Evolutionary conservation across 2,329 filamentous ascomycete species (phyloP).

Genomic region (Neonectria punicea): DNA sequence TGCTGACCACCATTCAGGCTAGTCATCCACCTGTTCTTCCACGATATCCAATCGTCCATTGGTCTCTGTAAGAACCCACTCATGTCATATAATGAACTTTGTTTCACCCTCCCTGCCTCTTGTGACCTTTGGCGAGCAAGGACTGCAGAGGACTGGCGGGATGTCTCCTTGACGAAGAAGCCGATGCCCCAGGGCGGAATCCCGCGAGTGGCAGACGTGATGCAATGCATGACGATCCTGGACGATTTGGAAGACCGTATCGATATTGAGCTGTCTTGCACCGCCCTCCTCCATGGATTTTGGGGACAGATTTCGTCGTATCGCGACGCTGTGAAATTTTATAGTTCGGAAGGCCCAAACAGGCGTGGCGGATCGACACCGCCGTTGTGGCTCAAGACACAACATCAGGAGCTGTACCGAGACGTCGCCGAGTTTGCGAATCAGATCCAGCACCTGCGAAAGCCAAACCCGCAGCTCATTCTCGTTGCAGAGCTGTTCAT

Average conservation of each 20-base stretch:
- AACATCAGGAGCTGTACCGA: conserved; percentile 39
- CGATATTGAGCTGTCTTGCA: conserved; percentile 35
- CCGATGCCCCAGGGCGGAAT: conserved; percentile 20
- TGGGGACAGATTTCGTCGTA: conserved; percentile 42
- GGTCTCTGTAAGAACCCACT: conserved; percentile 33
- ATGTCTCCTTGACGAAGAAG: conserved; percentile 30
- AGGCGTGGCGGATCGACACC: conserved; percentile 18
- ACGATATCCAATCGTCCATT: conserved; percentile 40
- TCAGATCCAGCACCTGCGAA: conserved; percentile 23
- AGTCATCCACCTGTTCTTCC: conserved; percentile 37
- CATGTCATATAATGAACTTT: conserved; percentile 38
- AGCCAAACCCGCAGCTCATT: conserved; percentile 24
- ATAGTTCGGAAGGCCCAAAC: conserved; percentile 13
- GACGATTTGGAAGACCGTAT: conserved; percentile 32
- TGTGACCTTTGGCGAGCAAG: conserved; percentile 37
- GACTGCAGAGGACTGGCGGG: conserved; percentile 33
- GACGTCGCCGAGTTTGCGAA: conserved; percentile 31
- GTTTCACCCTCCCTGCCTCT: conserved; percentile 34
- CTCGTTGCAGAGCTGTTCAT: conserved; percentile 40
- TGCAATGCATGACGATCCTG: conserved; percentile 28
- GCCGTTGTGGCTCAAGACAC: conserved; percentile 33
- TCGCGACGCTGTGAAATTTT: conserved; percentile 33
- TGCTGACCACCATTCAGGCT: conserved; percentile 32
- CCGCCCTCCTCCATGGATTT: conserved; percentile 33
- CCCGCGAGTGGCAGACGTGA: conserved; percentile 34